Conservation (phyloP, 2,329 filamentous ascomycete species). For the Penicillium aurantiogriseum region DNA sequence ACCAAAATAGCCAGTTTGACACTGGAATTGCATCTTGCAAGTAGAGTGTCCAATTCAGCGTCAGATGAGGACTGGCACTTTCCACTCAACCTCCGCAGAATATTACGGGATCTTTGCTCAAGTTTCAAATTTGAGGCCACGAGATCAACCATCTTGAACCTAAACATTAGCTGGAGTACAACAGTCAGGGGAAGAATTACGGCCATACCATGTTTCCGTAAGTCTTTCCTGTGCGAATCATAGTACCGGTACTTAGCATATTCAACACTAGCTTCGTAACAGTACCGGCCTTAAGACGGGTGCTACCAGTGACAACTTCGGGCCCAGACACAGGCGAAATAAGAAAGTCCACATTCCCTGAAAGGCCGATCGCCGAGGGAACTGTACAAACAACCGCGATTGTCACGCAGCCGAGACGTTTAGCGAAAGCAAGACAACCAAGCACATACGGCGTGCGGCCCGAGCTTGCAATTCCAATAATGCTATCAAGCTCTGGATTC, state of each 20-base stretch:
- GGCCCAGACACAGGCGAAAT: slow-evolving; percentile 44
- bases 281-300: slow-evolving; percentile 48
- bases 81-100: slow-evolving; percentile 29
- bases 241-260: slow-evolving; percentile 46
- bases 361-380: too few relatives aligned
- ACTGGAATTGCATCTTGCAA: slow-evolving; percentile 29
- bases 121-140: slow-evolving; percentile 43
- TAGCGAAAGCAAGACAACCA: too few relatives aligned
- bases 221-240: slow-evolving; percentile 45
- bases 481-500: too few relatives aligned
- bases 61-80: slow-evolving; percentile 22
- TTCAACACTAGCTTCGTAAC: slow-evolving; percentile 48
- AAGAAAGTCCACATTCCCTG: slow-evolving; percentile 28
- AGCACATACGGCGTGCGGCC: too few relatives aligned
- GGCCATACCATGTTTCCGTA: slow-evolving; percentile 43
- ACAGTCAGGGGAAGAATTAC: not conserved
- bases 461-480: too few relatives aligned
- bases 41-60: slow-evolving; percentile 28
- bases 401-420: too few relatives aligned
- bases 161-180: not conserved
- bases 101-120: slow-evolving; percentile 35
- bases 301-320: slow-evolving; percentile 49
- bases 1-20: slow-evolving; percentile 38
- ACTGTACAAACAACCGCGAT: too few relatives aligned
- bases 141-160: slow-evolving; percentile 36